A percentile compares a stretch with the other conserved stretches of the same genome.
These are phyloP conservation scores for Pythium rishiriense DNA, from an alignment of 352 stramenopile genomes.

Conservation along the genomic window DNA sequence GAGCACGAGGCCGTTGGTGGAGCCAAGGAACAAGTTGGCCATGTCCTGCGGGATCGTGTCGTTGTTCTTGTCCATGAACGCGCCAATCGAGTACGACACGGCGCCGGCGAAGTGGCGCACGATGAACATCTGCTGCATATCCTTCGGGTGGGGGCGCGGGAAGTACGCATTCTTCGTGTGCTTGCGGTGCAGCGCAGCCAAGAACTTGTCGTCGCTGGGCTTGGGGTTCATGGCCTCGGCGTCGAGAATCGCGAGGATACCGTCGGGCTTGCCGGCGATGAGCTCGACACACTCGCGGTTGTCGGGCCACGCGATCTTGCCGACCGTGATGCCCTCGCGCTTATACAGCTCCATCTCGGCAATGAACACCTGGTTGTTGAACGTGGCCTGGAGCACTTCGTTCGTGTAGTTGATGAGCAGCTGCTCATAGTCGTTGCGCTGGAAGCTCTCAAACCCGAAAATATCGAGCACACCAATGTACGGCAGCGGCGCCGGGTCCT, in stretches of 20 bases:
- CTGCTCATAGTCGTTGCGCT: constrained; percentile 91
- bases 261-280: constrained; percentile 81
- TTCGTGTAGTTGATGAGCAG: constrained; percentile 92
- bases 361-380: constrained; percentile 92
- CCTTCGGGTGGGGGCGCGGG: constrained; percentile 80
- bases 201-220: constrained; percentile 88
- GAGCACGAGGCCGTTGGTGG: constrained; percentile 57
- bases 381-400: constrained; percentile 84
- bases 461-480: constrained; percentile 93
- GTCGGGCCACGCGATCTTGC: constrained; percentile 90
- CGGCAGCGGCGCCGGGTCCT: constrained; percentile 74
- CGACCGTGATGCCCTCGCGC: constrained; percentile 88
- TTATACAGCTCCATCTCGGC: constrained; percentile 91
- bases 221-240: constrained; percentile 90
- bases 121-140: constrained; percentile 90
- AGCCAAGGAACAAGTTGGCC: constrained; percentile 77
- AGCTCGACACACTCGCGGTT: constrained; percentile 91
- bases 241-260: constrained; percentile 83
- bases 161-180: constrained; percentile 88
- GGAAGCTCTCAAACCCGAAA: constrained; percentile 91
- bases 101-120: constrained; percentile 88
- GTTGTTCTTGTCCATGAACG: constrained; percentile 93
- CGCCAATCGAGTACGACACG: constrained; percentile 88
- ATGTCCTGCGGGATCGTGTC: constrained; percentile 87
- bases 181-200: constrained; percentile 81